phyloP scores from a whole-genome alignment of 352 stramenopile genomes.

The Blastocystis sp. region DNA sequence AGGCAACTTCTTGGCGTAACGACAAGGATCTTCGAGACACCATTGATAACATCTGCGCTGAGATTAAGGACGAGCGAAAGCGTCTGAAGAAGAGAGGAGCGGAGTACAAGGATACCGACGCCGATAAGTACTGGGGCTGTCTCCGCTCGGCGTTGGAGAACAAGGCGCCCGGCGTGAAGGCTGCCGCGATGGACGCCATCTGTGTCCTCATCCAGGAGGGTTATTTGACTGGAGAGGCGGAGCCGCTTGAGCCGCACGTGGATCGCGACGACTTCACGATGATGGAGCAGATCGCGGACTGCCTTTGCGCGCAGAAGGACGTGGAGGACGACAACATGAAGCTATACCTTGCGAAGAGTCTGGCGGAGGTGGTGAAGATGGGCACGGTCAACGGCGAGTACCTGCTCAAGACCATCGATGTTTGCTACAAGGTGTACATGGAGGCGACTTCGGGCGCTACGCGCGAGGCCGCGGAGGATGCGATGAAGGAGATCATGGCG shows the following conservation, averaged over 20 bases:
- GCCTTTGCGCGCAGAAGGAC: slow-evolving; percentile 59
- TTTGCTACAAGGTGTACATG: slow-evolving; percentile 68
- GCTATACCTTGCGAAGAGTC: slow-evolving; percentile 30
- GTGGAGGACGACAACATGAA: slow-evolving; percentile 66
- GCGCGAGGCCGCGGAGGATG: slow-evolving; percentile 12
- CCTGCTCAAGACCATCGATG: slow-evolving; percentile 70
- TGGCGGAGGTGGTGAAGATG: slow-evolving; percentile 65
- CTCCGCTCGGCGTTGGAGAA: slow-evolving; percentile 56
- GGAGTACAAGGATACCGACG: slow-evolving; percentile 69
- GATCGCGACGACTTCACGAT: slow-evolving; percentile 56
- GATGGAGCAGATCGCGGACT: slow-evolving; percentile 68
- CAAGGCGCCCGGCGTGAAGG: slow-evolving; percentile 59
- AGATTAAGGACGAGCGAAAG: slow-evolving; percentile 63
- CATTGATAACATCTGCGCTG: slow-evolving; percentile 70
- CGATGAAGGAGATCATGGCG: slow-evolving; percentile 67
- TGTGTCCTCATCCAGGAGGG: slow-evolving; percentile 64
- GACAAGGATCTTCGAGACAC: slow-evolving; percentile 73
- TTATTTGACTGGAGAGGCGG: slow-evolving; percentile 59
- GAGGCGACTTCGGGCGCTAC: slow-evolving; percentile 25
- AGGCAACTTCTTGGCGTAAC: slow-evolving; percentile 69
- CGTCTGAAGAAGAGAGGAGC: slow-evolving; percentile 69
- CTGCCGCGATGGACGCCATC: slow-evolving; percentile 59
- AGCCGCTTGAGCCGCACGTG: slow-evolving; percentile 30
- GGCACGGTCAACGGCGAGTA: slow-evolving; percentile 69
- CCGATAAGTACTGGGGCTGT: slow-evolving; percentile 73